Evolutionary conservation across 345 rosid species (phyloP).

Genomic region (Moricandia arvensis): DNA sequence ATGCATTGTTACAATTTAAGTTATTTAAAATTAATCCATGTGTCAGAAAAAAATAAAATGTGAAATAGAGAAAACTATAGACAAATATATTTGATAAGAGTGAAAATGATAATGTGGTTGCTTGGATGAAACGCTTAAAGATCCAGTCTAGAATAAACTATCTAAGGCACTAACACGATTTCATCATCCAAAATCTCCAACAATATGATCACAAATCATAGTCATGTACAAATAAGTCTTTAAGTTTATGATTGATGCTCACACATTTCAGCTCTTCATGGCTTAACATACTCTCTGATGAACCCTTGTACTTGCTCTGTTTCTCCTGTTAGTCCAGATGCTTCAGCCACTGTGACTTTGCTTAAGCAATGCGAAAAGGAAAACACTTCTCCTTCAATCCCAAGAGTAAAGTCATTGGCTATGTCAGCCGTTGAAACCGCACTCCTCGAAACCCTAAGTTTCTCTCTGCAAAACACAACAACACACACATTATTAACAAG

Average conservation of each 20-base stretch:
- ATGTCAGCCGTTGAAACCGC: slow-evolving; percentile 78
- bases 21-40: not conserved
- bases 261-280: slow-evolving; percentile 42
- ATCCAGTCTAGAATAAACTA: not conserved
- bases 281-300: slow-evolving; percentile 66
- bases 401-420: slow-evolving; percentile 68
- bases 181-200: slow-evolving; percentile 1
- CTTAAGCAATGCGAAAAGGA: slow-evolving; percentile 69
- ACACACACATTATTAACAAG: slow-evolving; percentile 11
- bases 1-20: not conserved
- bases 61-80: not conserved
- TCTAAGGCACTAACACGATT: slow-evolving; percentile 1
- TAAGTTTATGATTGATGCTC: not conserved
- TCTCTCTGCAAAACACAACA: slow-evolving; percentile 18
- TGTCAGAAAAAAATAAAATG: not conserved
- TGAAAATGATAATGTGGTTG: not conserved
- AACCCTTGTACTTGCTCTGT: slow-evolving; percentile 62
- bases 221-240: slow-evolving; percentile 9
- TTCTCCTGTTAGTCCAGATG: slow-evolving; percentile 74
- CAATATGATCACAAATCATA: slow-evolving; percentile 5
- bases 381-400: slow-evolving; percentile 68
- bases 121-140: not conserved
- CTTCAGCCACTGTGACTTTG: slow-evolving; percentile 67
- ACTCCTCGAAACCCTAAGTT: slow-evolving; percentile 50
- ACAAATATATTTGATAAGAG: not conserved